These are phyloP conservation scores for Choiromyces venosus DNA, from an alignment of 495 filamentous ascomycete genomes.

Conservation along the genomic window DNA sequence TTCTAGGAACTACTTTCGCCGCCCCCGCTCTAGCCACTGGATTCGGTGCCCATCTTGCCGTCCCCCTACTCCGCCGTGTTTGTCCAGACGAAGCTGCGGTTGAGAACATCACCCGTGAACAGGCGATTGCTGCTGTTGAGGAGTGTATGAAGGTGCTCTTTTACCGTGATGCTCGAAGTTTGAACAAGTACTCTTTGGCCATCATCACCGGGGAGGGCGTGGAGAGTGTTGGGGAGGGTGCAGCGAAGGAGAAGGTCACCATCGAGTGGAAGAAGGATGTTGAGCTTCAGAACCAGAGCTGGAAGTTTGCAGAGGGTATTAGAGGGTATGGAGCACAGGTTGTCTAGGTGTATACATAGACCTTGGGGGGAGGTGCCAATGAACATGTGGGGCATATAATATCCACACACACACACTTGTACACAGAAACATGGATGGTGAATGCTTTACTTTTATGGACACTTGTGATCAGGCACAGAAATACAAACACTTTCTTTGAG, in stretches of 20 bases:
- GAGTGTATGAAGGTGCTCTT: conserved; percentile 98
- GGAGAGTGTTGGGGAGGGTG: conserved; percentile 68
- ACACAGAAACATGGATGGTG: neutral
- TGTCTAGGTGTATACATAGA: conserved; percentile 43
- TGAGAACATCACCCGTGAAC: conserved; percentile 63
- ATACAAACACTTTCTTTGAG: neutral
- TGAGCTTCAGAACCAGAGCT: conserved; percentile 71
- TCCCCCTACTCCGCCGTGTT: conserved; percentile 77
- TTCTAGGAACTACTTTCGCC: conserved; percentile 86
- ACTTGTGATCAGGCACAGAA: neutral
- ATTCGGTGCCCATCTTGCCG: conserved; percentile 85
- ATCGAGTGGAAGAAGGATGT: conserved; percentile 39
- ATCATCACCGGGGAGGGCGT: conserved; percentile 79
- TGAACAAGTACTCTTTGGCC: conserved; percentile 86
- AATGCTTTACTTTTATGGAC: neutral
- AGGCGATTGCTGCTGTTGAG: conserved; percentile 71
- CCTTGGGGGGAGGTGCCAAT: neutral
- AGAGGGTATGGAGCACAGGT: conserved; percentile 69
- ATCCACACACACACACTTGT: neutral
- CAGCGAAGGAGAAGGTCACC: conserved; percentile 49
- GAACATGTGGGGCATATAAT: neutral
- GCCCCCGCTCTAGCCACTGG: conserved; percentile 85
- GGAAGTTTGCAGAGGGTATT: conserved; percentile 90
- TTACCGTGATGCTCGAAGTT: conserved; percentile 89
- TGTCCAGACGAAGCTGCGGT: conserved; percentile 76